phyloP scores from a whole-genome alignment of 2,329 filamentous ascomycete species.

The Fusarium palustre region DNA sequence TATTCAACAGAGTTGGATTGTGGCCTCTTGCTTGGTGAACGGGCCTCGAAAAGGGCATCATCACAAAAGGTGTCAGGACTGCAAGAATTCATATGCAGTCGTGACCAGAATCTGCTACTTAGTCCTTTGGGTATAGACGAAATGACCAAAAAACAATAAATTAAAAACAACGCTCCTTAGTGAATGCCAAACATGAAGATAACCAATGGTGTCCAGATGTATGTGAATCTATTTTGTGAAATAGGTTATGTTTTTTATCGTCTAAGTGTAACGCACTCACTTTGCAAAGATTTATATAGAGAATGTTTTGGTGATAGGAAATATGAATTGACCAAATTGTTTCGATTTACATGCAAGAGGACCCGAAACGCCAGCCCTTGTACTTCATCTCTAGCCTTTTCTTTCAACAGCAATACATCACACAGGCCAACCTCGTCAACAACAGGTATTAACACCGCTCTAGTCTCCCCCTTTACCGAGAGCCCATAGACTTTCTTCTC shows the following conservation, averaged over 20 bases:
- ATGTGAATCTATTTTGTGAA: not conserved
- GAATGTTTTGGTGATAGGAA: conserved; percentile 21
- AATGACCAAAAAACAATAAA: conserved; percentile 48
- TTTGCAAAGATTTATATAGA: not conserved
- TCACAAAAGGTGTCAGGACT: conserved; percentile 28
- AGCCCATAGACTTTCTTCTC: conserved; percentile 59
- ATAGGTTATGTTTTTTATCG: too few relatives aligned
- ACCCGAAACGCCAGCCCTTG: conserved; percentile 44
- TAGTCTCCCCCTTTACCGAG: conserved; percentile 35
- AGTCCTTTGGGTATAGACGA: conserved; percentile 54
- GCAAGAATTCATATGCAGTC: conserved; percentile 36
- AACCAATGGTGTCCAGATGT: not conserved
- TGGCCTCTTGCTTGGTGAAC: conserved; percentile 25
- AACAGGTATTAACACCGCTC: conserved; percentile 13
- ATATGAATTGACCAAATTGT: conserved; percentile 37
- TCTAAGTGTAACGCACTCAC: not conserved
- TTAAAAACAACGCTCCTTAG: conserved; percentile 10
- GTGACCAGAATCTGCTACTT: conserved; percentile 51
- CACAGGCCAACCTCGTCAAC: conserved; percentile 9
- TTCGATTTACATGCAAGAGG: conserved; percentile 44
- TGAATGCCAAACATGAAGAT: not conserved
- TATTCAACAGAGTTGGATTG: conserved; percentile 35
- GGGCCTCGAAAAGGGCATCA: conserved; percentile 16
- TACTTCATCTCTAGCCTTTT: conserved; percentile 42
- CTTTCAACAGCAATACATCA: conserved; percentile 37